Evolutionary conservation across 495 filamentous ascomycete species (phyloP), one percentile per base, ranked within the genome.

Genomic region (Xylaria cubensis): DNA sequence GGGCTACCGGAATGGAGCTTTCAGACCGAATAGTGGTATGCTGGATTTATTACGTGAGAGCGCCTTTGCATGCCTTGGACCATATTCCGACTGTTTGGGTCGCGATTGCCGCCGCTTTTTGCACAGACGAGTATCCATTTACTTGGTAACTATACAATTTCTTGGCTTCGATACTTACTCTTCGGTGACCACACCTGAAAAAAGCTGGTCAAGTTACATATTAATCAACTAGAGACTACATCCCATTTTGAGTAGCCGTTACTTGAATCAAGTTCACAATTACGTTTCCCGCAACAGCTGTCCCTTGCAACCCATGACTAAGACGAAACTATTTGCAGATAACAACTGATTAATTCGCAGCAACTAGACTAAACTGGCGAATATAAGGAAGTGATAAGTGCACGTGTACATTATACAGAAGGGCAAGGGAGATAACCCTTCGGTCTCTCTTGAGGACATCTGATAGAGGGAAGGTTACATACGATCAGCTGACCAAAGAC

Each of bases 1-100:
- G 34, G 65, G 46, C 50, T 67, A 26, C 50, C 8, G 10, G 56
- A 42, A 55, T 42, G 65, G 65, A 67, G 65, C 65, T 32, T 56
- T 39, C 39, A 36, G 36, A 36, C 10, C 56, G 32, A 19, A 55
- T 56, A 55, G 50, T 15, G 65, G 50, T 1, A 67, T 56, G 19
- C n/a, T 55, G 19, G 13, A 67, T 17, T 24, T 3, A 56, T 56
- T 69, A 69, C 24, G 51, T 67, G 48, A 56, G 34, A 21, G 29
- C 19, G 42, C 41, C 44, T 61, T 44, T 71, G 69, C 59, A 62
- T 32, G 48, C 26, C 56, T 4, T 63, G 24, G 46, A 6, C 61
- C 29, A 26, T 26, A 36, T 64, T 48, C 69, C 69, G 13, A 71
- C 50, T 17, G 59, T 26, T 36, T 46, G 59, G 59, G 44, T 48